phyloP scores from a whole-genome alignment of 441 rosid genomes.

The Daphne laureola region DNA sequence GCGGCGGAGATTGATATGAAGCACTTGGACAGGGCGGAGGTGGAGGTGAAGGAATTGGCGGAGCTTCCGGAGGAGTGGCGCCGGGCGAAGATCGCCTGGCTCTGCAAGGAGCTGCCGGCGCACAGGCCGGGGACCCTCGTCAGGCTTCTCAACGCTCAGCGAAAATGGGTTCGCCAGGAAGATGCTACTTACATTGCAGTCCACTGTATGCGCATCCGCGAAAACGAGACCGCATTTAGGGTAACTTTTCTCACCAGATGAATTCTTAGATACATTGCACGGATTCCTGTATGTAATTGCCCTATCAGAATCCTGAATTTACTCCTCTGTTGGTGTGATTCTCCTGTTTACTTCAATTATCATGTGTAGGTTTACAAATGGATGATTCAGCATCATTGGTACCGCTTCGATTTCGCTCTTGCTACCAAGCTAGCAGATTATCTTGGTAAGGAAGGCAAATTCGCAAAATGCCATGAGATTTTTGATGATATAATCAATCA shows the following conservation, averaged over 20 bases:
- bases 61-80: slow-evolving; percentile 89
- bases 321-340: background rate
- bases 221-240: slow-evolving; percentile 71
- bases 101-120: slow-evolving; percentile 73
- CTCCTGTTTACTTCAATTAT: background rate
- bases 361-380: slow-evolving; percentile 70
- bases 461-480: slow-evolving; percentile 65
- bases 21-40: slow-evolving; percentile 29
- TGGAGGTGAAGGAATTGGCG: slow-evolving; percentile 62
- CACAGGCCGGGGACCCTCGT: slow-evolving; percentile 59
- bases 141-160: slow-evolving; percentile 69
- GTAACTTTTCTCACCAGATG: slow-evolving; percentile 19
- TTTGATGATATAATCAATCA: slow-evolving; percentile 77
- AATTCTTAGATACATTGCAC: too few relatives aligned
- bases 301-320: too few relatives aligned
- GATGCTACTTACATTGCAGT: slow-evolving; percentile 67
- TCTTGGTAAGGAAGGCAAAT: slow-evolving; percentile 78
- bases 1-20: slow-evolving; percentile 32
- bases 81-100: slow-evolving; percentile 81
- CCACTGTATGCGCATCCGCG: slow-evolving; percentile 72
- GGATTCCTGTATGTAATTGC: too few relatives aligned
- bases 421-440: slow-evolving; percentile 82
- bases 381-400: slow-evolving; percentile 90
- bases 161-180: slow-evolving; percentile 83
- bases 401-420: slow-evolving; percentile 72